Evolutionary conservation across 768 basidiomycete species (phyloP).

Genomic region (Filobasidium floriforme): DNA sequence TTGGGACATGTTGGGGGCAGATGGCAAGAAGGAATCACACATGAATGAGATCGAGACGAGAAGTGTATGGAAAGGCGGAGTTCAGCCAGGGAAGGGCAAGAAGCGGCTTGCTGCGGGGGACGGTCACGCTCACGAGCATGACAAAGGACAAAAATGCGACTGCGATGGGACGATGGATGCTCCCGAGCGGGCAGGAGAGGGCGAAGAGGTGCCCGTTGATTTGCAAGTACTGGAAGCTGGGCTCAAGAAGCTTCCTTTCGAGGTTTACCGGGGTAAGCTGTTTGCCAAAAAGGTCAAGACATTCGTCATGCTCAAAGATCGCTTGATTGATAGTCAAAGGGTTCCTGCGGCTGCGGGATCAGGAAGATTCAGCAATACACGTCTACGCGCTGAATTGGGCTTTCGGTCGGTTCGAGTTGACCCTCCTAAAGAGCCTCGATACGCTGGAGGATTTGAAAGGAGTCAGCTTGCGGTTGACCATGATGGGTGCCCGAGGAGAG

Average conservation of each 20-base stretch:
- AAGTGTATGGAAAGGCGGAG: slow-evolving; percentile 54
- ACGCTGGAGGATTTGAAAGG: slow-evolving; percentile 38
- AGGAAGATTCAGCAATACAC: slow-evolving; percentile 25
- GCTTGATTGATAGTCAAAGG: slow-evolving; percentile 61
- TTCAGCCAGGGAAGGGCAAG: slow-evolving; percentile 22
- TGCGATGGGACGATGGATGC: slow-evolving; percentile 19
- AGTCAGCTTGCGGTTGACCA: slow-evolving; percentile 58
- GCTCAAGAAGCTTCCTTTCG: slow-evolving; percentile 38
- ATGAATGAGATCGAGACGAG: slow-evolving; percentile 81
- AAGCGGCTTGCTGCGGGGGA: slow-evolving; percentile 22
- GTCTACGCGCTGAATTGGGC: slow-evolving; percentile 75
- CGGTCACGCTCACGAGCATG: slow-evolving; percentile 27
- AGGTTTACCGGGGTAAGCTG: slow-evolving; percentile 40
- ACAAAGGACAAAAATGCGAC: slow-evolving; percentile 14
- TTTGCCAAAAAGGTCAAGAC: background rate
- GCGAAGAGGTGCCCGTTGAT: slow-evolving; percentile 19
- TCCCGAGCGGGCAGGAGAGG: background rate
- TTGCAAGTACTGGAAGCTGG: slow-evolving; percentile 29
- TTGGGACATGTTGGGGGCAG: slow-evolving; percentile 25
- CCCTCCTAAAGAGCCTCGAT: slow-evolving; percentile 43
- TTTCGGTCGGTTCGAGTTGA: slow-evolving; percentile 73
- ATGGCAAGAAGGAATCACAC: slow-evolving; percentile 46
- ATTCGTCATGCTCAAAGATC: background rate
- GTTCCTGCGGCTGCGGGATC: slow-evolving; percentile 55
- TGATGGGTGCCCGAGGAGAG: slow-evolving; percentile 86